Evolutionary conservation across 176 grass and related monocot genomes (phyloP), one percentile per base, ranked within the genome.

Genomic region (Phoenix dactylifera): DNA sequence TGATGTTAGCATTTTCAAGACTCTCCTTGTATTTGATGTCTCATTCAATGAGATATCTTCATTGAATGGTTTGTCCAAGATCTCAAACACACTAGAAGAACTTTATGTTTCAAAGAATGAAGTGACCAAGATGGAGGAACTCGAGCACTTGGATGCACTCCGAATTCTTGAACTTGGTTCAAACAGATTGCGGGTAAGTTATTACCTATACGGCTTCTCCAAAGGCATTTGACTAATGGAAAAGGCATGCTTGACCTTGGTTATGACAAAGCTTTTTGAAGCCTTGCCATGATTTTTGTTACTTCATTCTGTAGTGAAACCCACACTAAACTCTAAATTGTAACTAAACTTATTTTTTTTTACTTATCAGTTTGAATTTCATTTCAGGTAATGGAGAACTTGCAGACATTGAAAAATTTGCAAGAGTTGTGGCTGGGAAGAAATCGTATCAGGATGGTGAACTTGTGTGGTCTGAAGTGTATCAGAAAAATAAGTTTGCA

Each of bases 71-170:
- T 54, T 97, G 19, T 88, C 79, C 22, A 88, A 88, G 76, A 84
- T 91, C 69, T 88, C 87, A 35, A 66, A 49, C 26, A 88, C 81
- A 65, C 50, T 97, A 30, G 85, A 88, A 66, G 87, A 97, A 74
- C 81, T 97, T 51, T 97, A 97, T 70, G 81, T 97, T 71, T 97
- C 93, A 54, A 97, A 85, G 67, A 97, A 97, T 78, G 93, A 91
- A 82, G 81, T 88, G 50, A 49, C 59, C 53, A 97, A 97, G 55
- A 85, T 97, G 20, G 93, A 97, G 79, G 93, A 83, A 68, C 75
- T 97, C 30, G 87, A 91, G 30, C 93, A 85, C 55, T 88, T 91
- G 32, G 68, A 77, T 80, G 74, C 50, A 16, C 53, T 97, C 56
- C 72, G 85, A 77, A 83, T 97, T 71, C 87, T 97, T 77, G 93